Evolutionary conservation across 495 filamentous ascomycete genomes (phyloP), one percentile per base, ranked within the genome.

Genomic region (Delitschia confertaspora): DNA sequence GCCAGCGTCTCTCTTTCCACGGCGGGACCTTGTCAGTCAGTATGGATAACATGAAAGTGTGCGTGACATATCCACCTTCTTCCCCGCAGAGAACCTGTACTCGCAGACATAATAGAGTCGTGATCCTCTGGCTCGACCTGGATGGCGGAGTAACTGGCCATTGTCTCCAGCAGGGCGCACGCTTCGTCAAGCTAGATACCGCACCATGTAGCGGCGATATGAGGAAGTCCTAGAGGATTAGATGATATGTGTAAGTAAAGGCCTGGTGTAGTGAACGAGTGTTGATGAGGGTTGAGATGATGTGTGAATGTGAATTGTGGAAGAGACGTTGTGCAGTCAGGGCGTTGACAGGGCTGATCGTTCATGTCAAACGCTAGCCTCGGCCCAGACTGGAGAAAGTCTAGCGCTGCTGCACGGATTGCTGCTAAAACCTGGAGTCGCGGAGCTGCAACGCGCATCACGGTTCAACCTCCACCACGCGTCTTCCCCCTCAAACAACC

Each of bases 1-100:
- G 49, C 66, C 63, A 42, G 65, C 56, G 52, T 68, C 67, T 62
- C 72, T 73, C 53, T 70, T 77, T 2, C 69, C 67, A 56, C 67
- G 62, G n/a, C 55, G 65, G 51, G 61, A 65, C 51, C 75, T 76
- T 38, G 29, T 65, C 45, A 61, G n/a, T 45, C 44, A 46, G 41
- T 35, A 30, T 17, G 33, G n/a, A 52, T 33, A 44, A 7, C 16
- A 11, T 42, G 41, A 13, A 23, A 24, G 58, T 46, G n/a, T 43
- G 8, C n/a, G 1, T 31, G 34, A 38, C 24, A 9, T 21, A 44
- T 31, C 14, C 6, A 65, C 64, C 64, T 56, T 47, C 55, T 50
- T 1, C 58, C 57, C 41, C 51, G 45, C n/a, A 60, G 54, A 17
- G 66, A 66, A 10, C 56, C 55, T 17, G 60, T 52, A 45, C 65